These are phyloP conservation scores for Chlorella sp. DNA, from an alignment of 139 green algal genomes.

Conservation along the genomic window DNA sequence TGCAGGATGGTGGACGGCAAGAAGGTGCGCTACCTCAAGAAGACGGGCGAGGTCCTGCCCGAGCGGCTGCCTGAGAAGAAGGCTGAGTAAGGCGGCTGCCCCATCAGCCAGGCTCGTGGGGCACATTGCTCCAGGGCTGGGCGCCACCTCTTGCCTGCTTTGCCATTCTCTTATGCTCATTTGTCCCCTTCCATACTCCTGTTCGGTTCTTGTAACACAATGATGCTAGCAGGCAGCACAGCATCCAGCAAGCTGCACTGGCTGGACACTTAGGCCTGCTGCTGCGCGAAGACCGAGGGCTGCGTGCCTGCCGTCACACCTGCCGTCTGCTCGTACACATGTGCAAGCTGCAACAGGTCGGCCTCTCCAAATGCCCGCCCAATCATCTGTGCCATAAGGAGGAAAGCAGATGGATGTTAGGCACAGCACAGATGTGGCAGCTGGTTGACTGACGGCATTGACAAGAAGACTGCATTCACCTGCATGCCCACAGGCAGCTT, in stretches of 20 bases:
- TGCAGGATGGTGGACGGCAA: slow-evolving; percentile 65
- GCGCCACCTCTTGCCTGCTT: not conserved
- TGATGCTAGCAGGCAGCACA: not conserved
- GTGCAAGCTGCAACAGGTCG: slow-evolving; percentile 70
- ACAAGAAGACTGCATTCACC: too few species aligned
- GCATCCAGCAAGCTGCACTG: not conserved
- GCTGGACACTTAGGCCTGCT: not conserved
- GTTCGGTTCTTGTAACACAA: not conserved
- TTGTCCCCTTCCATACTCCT: not conserved
- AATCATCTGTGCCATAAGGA: slow-evolving; percentile 75
- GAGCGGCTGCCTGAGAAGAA: slow-evolving; percentile 5
- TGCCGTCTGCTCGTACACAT: slow-evolving; percentile 80
- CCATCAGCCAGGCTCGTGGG: not conserved
- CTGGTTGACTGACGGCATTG: not conserved
- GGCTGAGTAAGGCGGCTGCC: not conserved
- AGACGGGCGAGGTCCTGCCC: slow-evolving; percentile 88
- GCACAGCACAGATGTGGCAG: not conserved
- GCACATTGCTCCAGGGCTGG: not conserved
- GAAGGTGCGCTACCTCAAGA: slow-evolving; percentile 90
- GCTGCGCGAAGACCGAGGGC: not conserved
- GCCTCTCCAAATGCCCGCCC: slow-evolving; percentile 79
- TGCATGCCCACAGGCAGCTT: slow-evolving; percentile 87
- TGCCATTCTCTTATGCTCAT: not conserved
- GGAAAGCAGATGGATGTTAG: too few species aligned
- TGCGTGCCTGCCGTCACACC: not conserved